Percentiles rank a stretch among this genome's conserved stretches.
Evolutionary conservation across 257 asterid genomes (phyloP).

Genomic region (Nicotiana paniculata): DNA sequence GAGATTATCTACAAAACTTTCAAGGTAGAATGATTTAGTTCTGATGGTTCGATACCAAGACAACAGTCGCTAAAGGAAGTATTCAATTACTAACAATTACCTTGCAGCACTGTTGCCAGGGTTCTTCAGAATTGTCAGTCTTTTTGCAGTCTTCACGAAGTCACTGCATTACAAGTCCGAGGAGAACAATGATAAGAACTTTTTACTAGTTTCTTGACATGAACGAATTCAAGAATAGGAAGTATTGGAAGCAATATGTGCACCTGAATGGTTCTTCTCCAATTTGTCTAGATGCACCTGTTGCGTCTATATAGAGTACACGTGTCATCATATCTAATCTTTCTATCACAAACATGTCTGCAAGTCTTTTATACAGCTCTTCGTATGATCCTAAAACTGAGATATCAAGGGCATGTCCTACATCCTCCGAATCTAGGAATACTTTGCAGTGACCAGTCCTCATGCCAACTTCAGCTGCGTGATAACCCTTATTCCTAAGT

Average conservation of each 20-base stretch:
- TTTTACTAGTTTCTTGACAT: neutral
- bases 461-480: slow-evolving; percentile 40
- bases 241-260: neutral
- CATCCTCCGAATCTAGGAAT: slow-evolving; percentile 78
- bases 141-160: slow-evolving; percentile 58
- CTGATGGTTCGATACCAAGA: neutral
- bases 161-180: slow-evolving; percentile 40
- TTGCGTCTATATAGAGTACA: slow-evolving; percentile 53
- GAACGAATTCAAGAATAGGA: neutral
- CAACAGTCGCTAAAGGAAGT: neutral
- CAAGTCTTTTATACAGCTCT: slow-evolving; percentile 55
- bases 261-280: slow-evolving; percentile 88
- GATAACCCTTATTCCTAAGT: slow-evolving; percentile 35
- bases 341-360: slow-evolving; percentile 62
- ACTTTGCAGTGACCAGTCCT: slow-evolving; percentile 81
- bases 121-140: slow-evolving; percentile 55
- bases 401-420: slow-evolving; percentile 70
- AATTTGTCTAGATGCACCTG: slow-evolving; percentile 53
- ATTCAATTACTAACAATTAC: slow-evolving; percentile 22
- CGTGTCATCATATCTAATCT: slow-evolving; percentile 46
- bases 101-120: slow-evolving; percentile 43
- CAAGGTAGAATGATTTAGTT: neutral
- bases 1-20: neutral
- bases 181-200: neutral
- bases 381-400: slow-evolving; percentile 74